Percentiles rank a stretch among this genome's conserved stretches.
Evolutionary conservation across 768 basidiomycete genomes (phyloP).

Genomic region (Pleurotus djamor): DNA sequence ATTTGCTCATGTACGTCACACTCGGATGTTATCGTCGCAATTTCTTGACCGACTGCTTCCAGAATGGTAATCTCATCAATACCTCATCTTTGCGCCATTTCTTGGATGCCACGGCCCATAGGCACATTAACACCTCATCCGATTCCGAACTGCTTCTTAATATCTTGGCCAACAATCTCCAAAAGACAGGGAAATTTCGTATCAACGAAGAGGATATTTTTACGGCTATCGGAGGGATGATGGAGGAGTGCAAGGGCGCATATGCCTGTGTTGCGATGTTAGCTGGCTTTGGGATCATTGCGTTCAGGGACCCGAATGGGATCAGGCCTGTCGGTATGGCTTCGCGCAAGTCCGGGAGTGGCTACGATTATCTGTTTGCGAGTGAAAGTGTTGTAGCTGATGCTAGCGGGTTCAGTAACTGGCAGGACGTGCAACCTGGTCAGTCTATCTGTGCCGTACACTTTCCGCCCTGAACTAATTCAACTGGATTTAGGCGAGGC

Average conservation of each 20-base stretch:
- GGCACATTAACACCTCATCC: constrained; percentile 98
- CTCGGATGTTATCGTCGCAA: not conserved
- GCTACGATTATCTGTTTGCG: constrained; percentile 86
- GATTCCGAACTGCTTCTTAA: constrained; percentile 98
- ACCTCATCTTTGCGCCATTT: constrained; percentile 82
- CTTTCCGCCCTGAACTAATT: not conserved
- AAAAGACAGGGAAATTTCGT: constrained; percentile 97
- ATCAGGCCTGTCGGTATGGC: constrained; percentile 93
- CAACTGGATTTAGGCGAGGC: constrained; percentile 70
- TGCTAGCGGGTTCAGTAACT: constrained; percentile 86
- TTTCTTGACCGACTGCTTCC: constrained; percentile 10
- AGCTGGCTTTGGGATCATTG: constrained; percentile 97
- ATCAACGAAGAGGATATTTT: constrained; percentile 99
- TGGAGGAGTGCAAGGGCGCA: constrained; percentile 85
- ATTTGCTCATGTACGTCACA: constrained; percentile 82
- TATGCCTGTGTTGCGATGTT: constrained; percentile 99
- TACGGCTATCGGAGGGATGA: constrained; percentile 86
- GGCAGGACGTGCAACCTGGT: constrained; percentile 95
- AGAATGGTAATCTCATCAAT: constrained; percentile 99
- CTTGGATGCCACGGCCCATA: constrained; percentile 94
- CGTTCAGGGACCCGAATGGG: constrained; percentile 97
- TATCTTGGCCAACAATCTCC: constrained; percentile 96
- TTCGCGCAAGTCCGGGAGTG: constrained; percentile 52
- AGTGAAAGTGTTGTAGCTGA: constrained; percentile 97
- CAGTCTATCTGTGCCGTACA: constrained; percentile 13